Percentiles rank a stretch among this genome's conserved stretches.
Evolutionary conservation across 768 basidiomycete genomes (phyloP).

Genomic region (Mycena maculata): DNA sequence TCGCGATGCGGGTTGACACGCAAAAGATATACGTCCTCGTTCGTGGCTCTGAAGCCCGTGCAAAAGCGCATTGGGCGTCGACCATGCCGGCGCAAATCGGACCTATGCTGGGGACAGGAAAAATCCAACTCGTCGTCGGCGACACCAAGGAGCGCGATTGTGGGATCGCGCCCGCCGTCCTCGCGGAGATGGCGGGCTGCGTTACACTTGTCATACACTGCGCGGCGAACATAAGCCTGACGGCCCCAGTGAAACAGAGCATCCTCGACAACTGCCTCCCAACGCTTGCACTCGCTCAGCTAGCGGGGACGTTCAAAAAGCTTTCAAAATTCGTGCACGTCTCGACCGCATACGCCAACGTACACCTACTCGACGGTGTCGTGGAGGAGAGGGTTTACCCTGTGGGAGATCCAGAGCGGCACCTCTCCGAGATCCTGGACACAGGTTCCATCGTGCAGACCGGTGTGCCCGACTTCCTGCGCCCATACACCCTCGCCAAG

Average conservation of each 20-base stretch:
- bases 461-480: not conserved
- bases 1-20: not conserved
- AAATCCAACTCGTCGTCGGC: not conserved
- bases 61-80: not conserved
- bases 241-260: not conserved
- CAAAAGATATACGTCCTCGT: constrained; percentile 9
- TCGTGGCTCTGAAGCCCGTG: not conserved
- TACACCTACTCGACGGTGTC: not conserved
- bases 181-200: not conserved
- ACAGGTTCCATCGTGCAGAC: not conserved
- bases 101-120: not conserved
- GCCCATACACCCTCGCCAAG: not conserved
- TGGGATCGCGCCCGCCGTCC: not conserved
- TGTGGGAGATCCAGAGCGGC: not conserved
- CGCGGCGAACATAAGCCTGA: constrained; percentile 1
- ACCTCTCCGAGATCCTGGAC: not conserved
- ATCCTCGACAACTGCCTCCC: constrained; percentile 2
- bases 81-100: constrained; percentile 1
- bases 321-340: not conserved
- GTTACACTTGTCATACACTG: constrained; percentile 6
- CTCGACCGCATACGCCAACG: constrained; percentile 12
- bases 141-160: not conserved
- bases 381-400: constrained; percentile 10
- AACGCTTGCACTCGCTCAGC: not conserved
- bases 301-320: not conserved